Conservation (phyloP, 1,284 basidiomycete genomes). For the Tilletia setariae region DNA sequence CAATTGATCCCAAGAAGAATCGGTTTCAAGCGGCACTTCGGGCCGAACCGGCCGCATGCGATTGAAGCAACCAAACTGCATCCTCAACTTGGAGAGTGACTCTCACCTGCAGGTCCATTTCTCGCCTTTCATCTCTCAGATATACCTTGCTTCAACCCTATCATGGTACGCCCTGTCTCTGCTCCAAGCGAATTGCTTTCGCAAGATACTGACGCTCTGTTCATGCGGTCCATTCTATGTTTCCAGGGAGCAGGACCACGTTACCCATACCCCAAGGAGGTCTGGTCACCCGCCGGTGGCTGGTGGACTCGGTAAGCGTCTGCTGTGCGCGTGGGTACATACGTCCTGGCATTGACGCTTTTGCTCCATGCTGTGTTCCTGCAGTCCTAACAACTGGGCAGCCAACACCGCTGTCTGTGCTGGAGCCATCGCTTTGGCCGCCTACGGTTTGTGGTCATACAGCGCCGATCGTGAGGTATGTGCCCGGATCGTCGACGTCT, state of each 20-base stretch:
- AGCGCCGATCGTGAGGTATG: slow-evolving; percentile 60
- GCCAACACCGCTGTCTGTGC: slow-evolving; percentile 59
- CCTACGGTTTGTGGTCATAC: slow-evolving; percentile 59
- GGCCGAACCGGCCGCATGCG: too few relatives aligned
- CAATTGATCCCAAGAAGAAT: too few relatives aligned
- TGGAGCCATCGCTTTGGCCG: slow-evolving; percentile 57
- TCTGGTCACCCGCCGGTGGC: slow-evolving; percentile 61
- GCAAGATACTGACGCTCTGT: neutral
- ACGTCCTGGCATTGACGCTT: neutral
- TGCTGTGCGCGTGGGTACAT: neutral
- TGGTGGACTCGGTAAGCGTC: slow-evolving; percentile 59
- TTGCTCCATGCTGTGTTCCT: neutral
- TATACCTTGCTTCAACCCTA: neutral
- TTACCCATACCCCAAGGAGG: slow-evolving; percentile 63
- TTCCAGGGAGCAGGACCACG: slow-evolving; percentile 56
- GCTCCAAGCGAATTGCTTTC: neutral
- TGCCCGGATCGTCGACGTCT: neutral
- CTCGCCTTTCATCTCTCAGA: too few relatives aligned
- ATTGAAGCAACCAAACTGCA: too few relatives aligned
- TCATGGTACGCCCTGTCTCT: slow-evolving; percentile 6
- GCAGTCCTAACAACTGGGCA: slow-evolving; percentile 60
- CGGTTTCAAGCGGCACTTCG: too few relatives aligned
- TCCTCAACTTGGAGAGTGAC: neutral
- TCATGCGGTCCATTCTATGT: neutral
- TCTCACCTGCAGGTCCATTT: neutral